Conservation (phyloP, 345 rosid genomes). For the Pistacia integerrima region DNA sequence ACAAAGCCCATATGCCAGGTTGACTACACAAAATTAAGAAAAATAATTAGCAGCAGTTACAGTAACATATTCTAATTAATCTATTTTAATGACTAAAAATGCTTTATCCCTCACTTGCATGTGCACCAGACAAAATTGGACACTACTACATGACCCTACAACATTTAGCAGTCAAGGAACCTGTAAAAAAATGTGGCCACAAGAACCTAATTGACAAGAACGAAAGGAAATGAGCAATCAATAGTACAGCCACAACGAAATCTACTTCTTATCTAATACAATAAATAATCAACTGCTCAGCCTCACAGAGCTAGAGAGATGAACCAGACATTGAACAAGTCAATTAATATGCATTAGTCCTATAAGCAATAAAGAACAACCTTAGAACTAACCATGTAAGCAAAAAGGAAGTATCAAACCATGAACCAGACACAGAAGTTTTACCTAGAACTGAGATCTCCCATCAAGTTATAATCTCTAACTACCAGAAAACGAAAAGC, state of each 20-base stretch:
- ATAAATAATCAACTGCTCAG: background rate
- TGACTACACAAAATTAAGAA: constrained; percentile 51
- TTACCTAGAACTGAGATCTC: background rate
- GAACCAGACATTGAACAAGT: background rate
- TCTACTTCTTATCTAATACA: background rate
- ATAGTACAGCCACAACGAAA: background rate
- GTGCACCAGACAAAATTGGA: background rate
- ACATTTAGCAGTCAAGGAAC: background rate
- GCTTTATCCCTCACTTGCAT: background rate
- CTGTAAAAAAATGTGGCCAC: background rate
- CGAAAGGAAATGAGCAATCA: background rate
- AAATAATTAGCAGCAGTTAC: constrained; percentile 22
- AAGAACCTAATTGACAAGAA: background rate
- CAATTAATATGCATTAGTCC: background rate
- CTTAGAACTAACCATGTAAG: background rate
- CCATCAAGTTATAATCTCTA: background rate
- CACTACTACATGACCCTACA: background rate
- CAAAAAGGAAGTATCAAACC: background rate
- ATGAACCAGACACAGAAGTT: background rate
- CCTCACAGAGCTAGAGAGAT: background rate
- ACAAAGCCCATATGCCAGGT: constrained; percentile 84
- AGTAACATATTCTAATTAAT: background rate
- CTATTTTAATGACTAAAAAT: background rate
- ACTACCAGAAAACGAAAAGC: background rate
- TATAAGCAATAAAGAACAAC: background rate